Percentiles rank a stretch among this genome's conserved stretches.
phyloP scores from a whole-genome alignment of 2,329 filamentous ascomycete genomes.

The Canariomyces notabilis region DNA sequence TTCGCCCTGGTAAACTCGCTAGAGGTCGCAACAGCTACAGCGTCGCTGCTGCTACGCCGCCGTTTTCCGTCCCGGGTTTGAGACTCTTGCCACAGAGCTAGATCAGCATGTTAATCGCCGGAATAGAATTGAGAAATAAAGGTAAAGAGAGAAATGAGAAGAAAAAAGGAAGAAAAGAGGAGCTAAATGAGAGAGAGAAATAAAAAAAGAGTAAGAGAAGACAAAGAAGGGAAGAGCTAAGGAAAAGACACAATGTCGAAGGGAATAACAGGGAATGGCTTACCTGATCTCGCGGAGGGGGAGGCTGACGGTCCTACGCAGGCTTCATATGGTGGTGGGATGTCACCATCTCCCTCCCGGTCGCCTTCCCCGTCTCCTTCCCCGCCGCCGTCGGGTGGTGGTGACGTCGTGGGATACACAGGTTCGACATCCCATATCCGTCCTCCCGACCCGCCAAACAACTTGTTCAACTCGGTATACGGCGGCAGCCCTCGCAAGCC shows the following conservation, averaged over 20 bases:
- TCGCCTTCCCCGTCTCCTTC: neutral
- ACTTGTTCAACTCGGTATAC: conserved; percentile 3
- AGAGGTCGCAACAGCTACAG: neutral
- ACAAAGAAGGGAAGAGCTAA: too few species aligned
- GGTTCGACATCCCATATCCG: conserved; percentile 5
- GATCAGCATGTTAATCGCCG: neutral
- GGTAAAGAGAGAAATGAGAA: too few species aligned
- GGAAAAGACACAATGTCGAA: too few species aligned
- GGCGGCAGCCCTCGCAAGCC: conserved; percentile 1
- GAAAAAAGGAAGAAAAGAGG: too few species aligned
- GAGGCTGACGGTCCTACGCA: neutral
- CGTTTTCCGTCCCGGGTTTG: conserved; percentile 2
- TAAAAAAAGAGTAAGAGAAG: too few species aligned
- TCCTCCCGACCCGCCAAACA: conserved; percentile 1
- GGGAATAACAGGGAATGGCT: neutral
- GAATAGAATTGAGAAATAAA: neutral
- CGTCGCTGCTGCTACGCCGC: neutral
- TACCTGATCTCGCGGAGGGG: neutral
- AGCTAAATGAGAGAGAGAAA: too few species aligned
- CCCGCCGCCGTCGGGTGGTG: neutral
- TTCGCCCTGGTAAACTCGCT: neutral
- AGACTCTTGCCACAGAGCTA: neutral
- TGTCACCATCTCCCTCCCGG: neutral
- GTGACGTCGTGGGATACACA: neutral
- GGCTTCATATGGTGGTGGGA: conserved; percentile 5